A percentile compares a stretch with the other conserved stretches of the same genome.
These are phyloP conservation scores for Fusarium sp. DNA, from an alignment of 2,329 filamentous ascomycete species.

Conservation along the genomic window DNA sequence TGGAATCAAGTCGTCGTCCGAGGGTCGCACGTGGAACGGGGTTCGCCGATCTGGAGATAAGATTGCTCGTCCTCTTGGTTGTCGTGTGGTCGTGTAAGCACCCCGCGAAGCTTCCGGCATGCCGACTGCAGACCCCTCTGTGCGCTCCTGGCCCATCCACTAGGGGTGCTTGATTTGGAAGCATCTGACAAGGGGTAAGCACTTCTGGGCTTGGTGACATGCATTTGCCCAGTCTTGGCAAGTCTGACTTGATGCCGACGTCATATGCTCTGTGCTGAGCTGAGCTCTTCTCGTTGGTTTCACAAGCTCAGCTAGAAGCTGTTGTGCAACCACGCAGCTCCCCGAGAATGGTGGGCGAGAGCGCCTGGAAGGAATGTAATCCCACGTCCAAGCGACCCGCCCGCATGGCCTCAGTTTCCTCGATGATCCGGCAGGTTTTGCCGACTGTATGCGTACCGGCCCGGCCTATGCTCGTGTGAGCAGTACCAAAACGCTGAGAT, in stretches of 20 bases:
- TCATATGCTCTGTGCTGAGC: conserved; percentile 25
- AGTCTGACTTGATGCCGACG: conserved; percentile 42
- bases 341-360: conserved; percentile 13
- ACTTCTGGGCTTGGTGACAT: conserved; percentile 32
- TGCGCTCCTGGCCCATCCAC: conserved; percentile 17
- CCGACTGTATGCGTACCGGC: conserved; percentile 24
- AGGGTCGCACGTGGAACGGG: conserved; percentile 25
- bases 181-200: conserved; percentile 20
- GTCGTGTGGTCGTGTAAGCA: background rate
- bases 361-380: background rate
- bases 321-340: conserved; percentile 20
- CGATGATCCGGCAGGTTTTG: background rate
- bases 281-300: background rate
- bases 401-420: conserved; percentile 1
- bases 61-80: conserved; percentile 9
- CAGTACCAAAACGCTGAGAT: background rate
- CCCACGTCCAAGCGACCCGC: conserved; percentile 5
- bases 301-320: conserved; percentile 11
- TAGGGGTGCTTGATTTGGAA: conserved; percentile 20
- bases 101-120: conserved; percentile 22
- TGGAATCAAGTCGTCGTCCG: conserved; percentile 12
- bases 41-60: conserved; percentile 32
- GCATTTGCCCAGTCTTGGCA: conserved; percentile 32
- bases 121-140: conserved; percentile 17
- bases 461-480: conserved; percentile 11